Base-by-base conservation (phyloP, 495 filamentous ascomycete species). In the Mytilinidion resinicola region DNA sequence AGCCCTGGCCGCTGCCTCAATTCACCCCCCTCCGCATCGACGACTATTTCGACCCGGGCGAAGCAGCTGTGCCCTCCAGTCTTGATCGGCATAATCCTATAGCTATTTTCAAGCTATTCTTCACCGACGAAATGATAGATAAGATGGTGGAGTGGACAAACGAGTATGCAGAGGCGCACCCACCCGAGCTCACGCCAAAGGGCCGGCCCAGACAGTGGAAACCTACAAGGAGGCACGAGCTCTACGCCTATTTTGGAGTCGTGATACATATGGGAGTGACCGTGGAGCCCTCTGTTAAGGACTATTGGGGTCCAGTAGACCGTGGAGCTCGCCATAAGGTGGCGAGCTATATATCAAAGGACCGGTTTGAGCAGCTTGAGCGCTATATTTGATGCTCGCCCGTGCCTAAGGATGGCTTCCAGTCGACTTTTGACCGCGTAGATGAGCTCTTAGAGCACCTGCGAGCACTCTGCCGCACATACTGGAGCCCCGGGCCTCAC, bases 31-130 rank as follows among this genome's bases (percentile, higher is more conserved):
- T 46, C 7, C 42, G 20, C 14, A 46, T 46, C 7, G 15, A 46
- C 42, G 42, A 46, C 42, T 46, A 46, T 46, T 46, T n/a, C 42
- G 15, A 46, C 42, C 42, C 42, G 12, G 42, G 42, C 42, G 42
- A 46, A 46, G 42, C 42, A n/a, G 42, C 42, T 46, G 42, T 46
- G 12, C 42, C 42, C 15, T 17, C 42, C 20, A 17, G 42, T 17
- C 14, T 17, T 17, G 15, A 46, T 17, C 7, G 42, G 6, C 42
- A 17, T 17, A 17, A 46, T 46, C 42, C 42, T 46, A 46, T 46
- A 17, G 42, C 42, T 17, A 11, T 46, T 9, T 46, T 46, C 15
- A 8, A 17, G 12, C 42, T 46, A 17, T 46, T 46, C 15, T 46
- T 46, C 20, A 46, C 42, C 15, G 20, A 46, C 20, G 15, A 46